Percentiles rank a stretch among this genome's conserved stretches.
Evolutionary conservation across 176 grass and related monocot species (phyloP).

Genomic region (Aegilops sharonensis): DNA sequence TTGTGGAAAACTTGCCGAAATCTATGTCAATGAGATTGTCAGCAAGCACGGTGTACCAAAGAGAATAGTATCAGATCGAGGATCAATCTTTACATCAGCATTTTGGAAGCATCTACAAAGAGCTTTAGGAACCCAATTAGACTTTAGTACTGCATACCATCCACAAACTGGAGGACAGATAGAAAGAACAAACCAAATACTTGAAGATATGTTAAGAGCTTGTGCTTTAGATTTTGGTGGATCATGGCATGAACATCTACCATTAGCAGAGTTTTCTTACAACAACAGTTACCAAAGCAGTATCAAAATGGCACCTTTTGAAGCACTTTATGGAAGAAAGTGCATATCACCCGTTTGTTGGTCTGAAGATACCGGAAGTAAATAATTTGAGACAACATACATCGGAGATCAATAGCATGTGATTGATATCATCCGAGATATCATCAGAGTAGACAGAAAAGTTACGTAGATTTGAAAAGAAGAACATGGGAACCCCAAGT

Average conservation of each 20-base stretch:
- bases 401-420: too few species aligned
- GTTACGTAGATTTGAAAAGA: background rate
- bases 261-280: background rate
- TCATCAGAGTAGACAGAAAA: background rate
- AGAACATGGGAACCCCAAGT: background rate
- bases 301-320: background rate
- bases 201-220: background rate
- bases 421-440: background rate
- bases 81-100: background rate
- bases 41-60: background rate
- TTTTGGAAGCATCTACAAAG: background rate
- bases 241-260: background rate
- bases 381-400: background rate
- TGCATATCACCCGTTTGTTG: background rate
- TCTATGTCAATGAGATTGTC: background rate
- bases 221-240: background rate
- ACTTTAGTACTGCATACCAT: background rate
- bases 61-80: background rate
- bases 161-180: background rate
- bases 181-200: background rate
- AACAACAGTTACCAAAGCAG: background rate
- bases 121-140: background rate
- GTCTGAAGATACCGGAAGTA: background rate
- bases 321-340: background rate
- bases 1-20: background rate